phyloP scores from a whole-genome alignment of 768 basidiomycete genomes.

The Russula compacta region DNA sequence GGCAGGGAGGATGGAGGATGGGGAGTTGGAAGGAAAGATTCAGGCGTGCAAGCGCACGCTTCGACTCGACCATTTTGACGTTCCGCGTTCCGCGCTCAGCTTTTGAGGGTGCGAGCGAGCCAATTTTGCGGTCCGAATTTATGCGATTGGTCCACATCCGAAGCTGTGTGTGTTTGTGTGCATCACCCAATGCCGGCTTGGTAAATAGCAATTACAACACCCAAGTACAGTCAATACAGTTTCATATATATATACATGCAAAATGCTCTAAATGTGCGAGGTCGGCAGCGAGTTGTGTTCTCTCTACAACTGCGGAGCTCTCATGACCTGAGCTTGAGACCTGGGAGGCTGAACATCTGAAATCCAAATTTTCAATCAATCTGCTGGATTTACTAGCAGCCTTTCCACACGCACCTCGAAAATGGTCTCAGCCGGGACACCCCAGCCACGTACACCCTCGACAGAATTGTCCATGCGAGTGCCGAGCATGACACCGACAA shows the following conservation, averaged over 20 bases:
- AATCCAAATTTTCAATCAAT: background rate
- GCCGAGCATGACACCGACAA: conserved; percentile 57
- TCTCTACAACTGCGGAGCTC: too few species aligned
- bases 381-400: background rate
- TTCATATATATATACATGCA: too few species aligned
- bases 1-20: background rate
- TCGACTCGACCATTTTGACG: too few species aligned
- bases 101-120: conserved; percentile 9
- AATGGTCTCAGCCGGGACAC: conserved; percentile 51
- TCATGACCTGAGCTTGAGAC: conserved; percentile 24
- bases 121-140: conserved; percentile 20
- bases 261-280: too few species aligned
- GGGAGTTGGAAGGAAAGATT: background rate
- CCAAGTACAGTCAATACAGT: background rate
- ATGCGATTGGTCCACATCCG: conserved; percentile 12
- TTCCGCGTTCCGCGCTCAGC: too few species aligned
- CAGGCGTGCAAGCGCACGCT: too few species aligned
- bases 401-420: conserved; percentile 40
- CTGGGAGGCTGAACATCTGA: conserved; percentile 49
- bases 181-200: background rate
- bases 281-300: background rate
- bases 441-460: conserved; percentile 52
- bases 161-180: too few species aligned
- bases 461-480: conserved; percentile 47
- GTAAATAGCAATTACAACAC: background rate